These are phyloP conservation scores for Patellifolia procumbens DNA, from an alignment of 179 eudicot genomes.

Conservation along the genomic window DNA sequence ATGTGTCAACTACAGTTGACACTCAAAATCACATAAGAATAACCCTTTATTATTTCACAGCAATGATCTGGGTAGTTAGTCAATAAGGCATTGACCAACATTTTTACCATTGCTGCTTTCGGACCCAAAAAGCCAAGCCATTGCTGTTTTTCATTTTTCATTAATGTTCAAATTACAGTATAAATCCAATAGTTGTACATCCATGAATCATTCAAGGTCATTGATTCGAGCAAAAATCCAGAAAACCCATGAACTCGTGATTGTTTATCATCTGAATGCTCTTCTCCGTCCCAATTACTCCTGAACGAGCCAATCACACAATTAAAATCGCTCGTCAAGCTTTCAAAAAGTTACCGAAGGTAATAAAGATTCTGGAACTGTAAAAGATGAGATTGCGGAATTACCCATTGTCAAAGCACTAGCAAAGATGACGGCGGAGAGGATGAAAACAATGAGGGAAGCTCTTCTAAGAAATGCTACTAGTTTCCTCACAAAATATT, in stretches of 20 bases:
- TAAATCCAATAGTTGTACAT: neutral
- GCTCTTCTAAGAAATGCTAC: constrained; percentile 72
- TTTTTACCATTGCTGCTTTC: constrained; percentile 12
- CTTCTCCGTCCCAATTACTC: constrained; percentile 70
- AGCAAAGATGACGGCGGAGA: constrained; percentile 89
- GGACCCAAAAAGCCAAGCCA: no score
- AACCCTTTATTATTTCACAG: constrained; percentile 14
- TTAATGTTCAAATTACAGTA: neutral
- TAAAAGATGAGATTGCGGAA: neutral
- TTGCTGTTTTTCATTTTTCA: neutral
- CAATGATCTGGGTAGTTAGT: constrained; percentile 26
- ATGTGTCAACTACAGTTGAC: constrained; percentile 29
- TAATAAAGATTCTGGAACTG: neutral
- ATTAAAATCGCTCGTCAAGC: neutral
- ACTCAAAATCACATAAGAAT: constrained; percentile 23
- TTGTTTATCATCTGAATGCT: constrained; percentile 67
- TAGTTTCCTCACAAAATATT: constrained; percentile 73
- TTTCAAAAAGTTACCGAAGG: neutral
- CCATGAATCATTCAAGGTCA: constrained; percentile 21
- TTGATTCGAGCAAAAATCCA: constrained; percentile 77
- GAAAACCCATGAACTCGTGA: constrained; percentile 90
- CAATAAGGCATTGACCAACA: constrained; percentile 65
- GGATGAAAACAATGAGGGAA: constrained; percentile 87
- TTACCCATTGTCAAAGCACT: constrained; percentile 97
- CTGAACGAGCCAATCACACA: constrained; percentile 36